Percentiles rank a stretch among this genome's conserved stretches.
phyloP scores from a whole-genome alignment of 768 basidiomycete genomes.

The Filobasidium wieringae region DNA sequence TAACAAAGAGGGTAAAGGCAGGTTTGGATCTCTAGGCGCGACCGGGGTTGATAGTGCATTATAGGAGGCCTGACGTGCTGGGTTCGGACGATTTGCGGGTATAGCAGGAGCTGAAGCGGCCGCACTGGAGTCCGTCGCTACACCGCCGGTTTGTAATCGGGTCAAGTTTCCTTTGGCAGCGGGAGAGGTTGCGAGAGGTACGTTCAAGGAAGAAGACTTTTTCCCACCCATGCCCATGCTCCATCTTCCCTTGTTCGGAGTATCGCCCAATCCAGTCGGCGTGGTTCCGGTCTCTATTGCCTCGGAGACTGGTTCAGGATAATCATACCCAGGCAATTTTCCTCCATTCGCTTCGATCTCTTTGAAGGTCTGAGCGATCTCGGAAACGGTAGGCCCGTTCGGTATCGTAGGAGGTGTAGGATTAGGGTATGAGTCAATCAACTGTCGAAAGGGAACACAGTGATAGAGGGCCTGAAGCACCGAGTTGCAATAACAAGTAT shows the following conservation, averaged over 20 bases:
- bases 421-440: slow-evolving; percentile 50
- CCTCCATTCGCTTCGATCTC: neutral
- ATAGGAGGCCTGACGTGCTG: too few species aligned
- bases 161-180: neutral
- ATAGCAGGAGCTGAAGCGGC: neutral
- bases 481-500: slow-evolving; percentile 99
- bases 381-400: slow-evolving; percentile 38
- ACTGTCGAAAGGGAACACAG: slow-evolving; percentile 82
- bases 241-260: neutral
- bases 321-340: neutral
- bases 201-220: neutral
- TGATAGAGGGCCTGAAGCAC: slow-evolving; percentile 95
- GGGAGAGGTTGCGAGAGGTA: neutral
- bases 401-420: slow-evolving; percentile 47
- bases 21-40: slow-evolving; percentile 18
- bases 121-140: neutral
- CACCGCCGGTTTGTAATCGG: neutral
- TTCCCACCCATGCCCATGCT: neutral
- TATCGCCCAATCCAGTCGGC: neutral
- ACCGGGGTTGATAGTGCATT: neutral
- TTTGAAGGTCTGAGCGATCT: neutral
- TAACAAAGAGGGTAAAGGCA: slow-evolving; percentile 54
- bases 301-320: neutral
- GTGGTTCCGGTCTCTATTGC: neutral
- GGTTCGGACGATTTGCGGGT: too few species aligned